Evolutionary conservation across 176 grass and related monocot genomes (phyloP).

Genomic region (Luzula sylvatica): DNA sequence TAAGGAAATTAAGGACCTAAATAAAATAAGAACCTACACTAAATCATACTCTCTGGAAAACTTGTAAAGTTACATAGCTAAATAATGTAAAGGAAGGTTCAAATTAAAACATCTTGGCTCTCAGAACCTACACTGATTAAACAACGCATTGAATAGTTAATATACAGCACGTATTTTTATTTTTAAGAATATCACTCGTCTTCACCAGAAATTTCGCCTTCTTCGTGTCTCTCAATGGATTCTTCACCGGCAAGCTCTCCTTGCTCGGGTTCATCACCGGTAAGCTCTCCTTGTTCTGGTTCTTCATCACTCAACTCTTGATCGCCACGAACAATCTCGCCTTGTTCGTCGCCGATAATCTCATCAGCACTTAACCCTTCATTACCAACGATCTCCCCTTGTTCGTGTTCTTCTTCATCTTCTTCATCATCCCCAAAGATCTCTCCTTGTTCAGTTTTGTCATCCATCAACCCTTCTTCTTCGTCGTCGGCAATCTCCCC

Average conservation of each 20-base stretch:
- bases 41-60: too few species aligned
- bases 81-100: too few species aligned
- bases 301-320: neutral
- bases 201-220: conserved; percentile 7
- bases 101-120: too few species aligned
- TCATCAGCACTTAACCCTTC: neutral
- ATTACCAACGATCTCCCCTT: conserved; percentile 9
- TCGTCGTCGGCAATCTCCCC: neutral
- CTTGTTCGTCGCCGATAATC: conserved; percentile 10
- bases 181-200: too few species aligned
- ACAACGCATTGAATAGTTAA: too few species aligned
- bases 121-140: too few species aligned
- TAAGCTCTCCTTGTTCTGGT: conserved; percentile 1
- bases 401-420: neutral
- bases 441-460: neutral
- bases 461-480: neutral
- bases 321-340: neutral
- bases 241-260: conserved; percentile 1
- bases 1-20: too few species aligned
- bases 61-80: too few species aligned
- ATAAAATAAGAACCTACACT: too few species aligned
- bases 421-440: neutral
- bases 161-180: too few species aligned
- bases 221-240: conserved; percentile 11
- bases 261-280: conserved; percentile 10